A percentile compares a stretch with the other conserved stretches of the same genome.
These are phyloP conservation scores for Candida ulmi DNA, from an alignment of 805 yeast species.

Conservation along the genomic window DNA sequence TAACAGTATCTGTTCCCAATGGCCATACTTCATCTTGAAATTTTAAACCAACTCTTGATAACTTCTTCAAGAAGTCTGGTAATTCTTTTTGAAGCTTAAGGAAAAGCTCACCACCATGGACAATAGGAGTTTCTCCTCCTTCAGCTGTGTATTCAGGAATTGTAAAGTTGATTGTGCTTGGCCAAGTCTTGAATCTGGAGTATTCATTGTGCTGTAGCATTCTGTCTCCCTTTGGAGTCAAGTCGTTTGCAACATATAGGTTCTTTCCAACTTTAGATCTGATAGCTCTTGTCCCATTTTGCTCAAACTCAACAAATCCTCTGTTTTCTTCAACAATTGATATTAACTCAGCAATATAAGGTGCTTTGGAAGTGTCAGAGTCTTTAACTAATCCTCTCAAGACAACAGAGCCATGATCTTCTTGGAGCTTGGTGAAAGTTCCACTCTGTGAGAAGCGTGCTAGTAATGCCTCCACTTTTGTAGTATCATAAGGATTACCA, in stretches of 20 bases:
- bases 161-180: constrained; percentile 22
- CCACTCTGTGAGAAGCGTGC: constrained; percentile 17
- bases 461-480: constrained; percentile 7
- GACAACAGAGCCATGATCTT: constrained; percentile 26
- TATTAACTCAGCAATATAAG: constrained; percentile 16
- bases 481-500: constrained; percentile 26
- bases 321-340: constrained; percentile 18
- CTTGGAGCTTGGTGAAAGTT: constrained; percentile 19
- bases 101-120: constrained; percentile 28
- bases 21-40: constrained; percentile 26
- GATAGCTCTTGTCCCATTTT: constrained; percentile 25
- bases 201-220: constrained; percentile 30
- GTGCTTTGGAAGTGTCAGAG: constrained; percentile 16
- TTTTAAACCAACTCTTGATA: constrained; percentile 22
- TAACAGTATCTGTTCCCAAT: constrained; percentile 5
- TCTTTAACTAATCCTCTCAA: constrained; percentile 17
- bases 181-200: constrained; percentile 25
- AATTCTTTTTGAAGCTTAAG: constrained; percentile 11
- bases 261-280: constrained; percentile 21
- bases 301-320: constrained; percentile 22
- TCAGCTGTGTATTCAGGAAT: constrained; percentile 17
- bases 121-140: constrained; percentile 31
- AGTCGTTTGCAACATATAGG: constrained; percentile 26
- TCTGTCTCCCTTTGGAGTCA: constrained; percentile 20
- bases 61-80: constrained; percentile 20